Base-by-base conservation (phyloP, 2,329 filamentous ascomycete genomes). In the Cercospora citrullina region DNA sequence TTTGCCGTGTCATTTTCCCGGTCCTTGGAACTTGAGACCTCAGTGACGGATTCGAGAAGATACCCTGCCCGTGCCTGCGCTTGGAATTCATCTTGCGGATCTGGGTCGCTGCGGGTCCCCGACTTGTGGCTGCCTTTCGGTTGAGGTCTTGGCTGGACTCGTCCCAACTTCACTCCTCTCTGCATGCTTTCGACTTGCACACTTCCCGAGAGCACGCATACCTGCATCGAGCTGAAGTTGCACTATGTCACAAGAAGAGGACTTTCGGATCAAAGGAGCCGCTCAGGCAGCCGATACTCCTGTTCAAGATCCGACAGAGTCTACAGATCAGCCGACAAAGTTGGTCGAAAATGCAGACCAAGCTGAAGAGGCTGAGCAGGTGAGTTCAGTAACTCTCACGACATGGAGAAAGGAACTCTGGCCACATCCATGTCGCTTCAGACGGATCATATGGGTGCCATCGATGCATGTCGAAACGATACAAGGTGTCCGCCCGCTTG, bases 181-280 rank as follows among this genome's bases (percentile, higher is more conserved):
- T 66, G 23, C 58, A 64, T 48, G 16, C 33, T 48, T 59, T 39
- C 16, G 51, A 39, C 31, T n/a, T 21, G 21, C 55, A 26, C 45
- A 30, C 36, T 57, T 59, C 10, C 16, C 36, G 21, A 12, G 30
- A 30, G 18, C 51, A 16, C 28, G 18, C 48, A 63, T 53, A 45
- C 33, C 48, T 60, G 36, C 51, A 48, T 21, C 51, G 31, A 10
- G 36, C 39, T 12, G 14, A 48, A 26, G 23, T 16, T 26, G 33
- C 18, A 70, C 36, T 28, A 75, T 74, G 73, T 61, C 70, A 28
- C 65, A 72, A 53, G 65, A 68, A 51, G 68, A 70, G 31, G 73
- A 72, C 36, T 65, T 71, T 60, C 65, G 69, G 45, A 72, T 73
- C 63, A 72, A 72, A 63, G 72, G 71, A 45, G 72, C 73, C 14